Conservation (phyloP, 78 protist genomes). For the Dictyostelium capitatum region DNA sequence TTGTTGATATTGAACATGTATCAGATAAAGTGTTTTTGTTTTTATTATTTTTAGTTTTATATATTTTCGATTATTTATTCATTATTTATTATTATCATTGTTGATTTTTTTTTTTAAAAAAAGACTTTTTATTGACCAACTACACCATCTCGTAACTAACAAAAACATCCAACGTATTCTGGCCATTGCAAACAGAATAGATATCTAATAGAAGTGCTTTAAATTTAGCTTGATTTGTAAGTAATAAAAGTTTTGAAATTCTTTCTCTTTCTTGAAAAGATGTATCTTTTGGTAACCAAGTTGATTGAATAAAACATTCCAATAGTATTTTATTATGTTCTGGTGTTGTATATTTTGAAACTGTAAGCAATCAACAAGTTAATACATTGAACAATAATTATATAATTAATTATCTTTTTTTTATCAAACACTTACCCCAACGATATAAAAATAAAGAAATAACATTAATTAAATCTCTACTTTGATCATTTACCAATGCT, state of each 20-base stretch:
- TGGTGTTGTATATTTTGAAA: conserved; percentile 21
- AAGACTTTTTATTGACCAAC: no score
- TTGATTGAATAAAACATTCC: conserved; percentile 34
- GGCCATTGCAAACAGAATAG: conserved; percentile 39
- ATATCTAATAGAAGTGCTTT: conserved; percentile 37
- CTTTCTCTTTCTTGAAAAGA: conserved; percentile 46
- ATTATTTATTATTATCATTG: no score
- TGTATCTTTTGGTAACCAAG: conserved; percentile 58
- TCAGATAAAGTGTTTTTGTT: no score
- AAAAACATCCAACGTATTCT: conserved; percentile 59
- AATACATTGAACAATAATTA: neutral
- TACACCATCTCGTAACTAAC: conserved; percentile 47
- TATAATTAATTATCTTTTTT: neutral
- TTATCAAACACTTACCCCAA: conserved; percentile 30
- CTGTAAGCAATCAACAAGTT: conserved; percentile 3
- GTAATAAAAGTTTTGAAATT: conserved; percentile 18
- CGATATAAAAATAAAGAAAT: conserved; percentile 31
- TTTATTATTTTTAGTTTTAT: no score
- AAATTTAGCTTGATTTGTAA: conserved; percentile 27
- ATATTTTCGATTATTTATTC: no score
- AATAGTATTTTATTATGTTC: neutral
- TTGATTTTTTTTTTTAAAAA: no score
- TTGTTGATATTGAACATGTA: no score
- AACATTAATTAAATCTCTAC: neutral
- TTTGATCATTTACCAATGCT: conserved; percentile 56